A percentile compares a stretch with the other conserved stretches of the same genome.
Conservation (phyloP, 148 eudicot species). For the Camellia lanceoleosa region DNA sequence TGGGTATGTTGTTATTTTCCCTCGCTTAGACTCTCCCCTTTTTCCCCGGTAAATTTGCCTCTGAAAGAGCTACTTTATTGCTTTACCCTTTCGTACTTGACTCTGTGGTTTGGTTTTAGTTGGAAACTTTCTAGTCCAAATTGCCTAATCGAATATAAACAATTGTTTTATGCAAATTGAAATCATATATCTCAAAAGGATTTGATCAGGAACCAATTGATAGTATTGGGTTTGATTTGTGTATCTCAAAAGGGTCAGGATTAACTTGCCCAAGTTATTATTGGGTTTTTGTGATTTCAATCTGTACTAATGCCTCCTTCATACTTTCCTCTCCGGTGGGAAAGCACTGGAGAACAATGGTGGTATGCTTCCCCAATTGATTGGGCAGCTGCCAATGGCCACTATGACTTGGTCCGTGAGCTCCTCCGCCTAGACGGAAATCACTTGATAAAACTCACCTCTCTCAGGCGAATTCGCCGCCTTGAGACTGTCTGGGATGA, state of each 20-base stretch:
- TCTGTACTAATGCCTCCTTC: slow-evolving; percentile 34
- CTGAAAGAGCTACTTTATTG: not conserved
- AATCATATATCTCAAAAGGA: no score
- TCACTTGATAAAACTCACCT: slow-evolving; percentile 74
- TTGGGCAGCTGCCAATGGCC: slow-evolving; percentile 96
- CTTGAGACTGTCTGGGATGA: slow-evolving; percentile 95
- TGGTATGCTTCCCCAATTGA: slow-evolving; percentile 98
- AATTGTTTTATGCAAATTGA: no score
- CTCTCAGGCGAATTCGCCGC: slow-evolving; percentile 89
- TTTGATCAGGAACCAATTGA: not conserved
- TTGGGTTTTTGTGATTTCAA: not conserved
- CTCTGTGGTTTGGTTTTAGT: no score
- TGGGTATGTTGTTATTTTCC: not conserved
- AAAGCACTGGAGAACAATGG: slow-evolving; percentile 99
- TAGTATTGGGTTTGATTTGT: not conserved
- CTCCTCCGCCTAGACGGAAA: slow-evolving; percentile 84
- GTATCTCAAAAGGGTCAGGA: slow-evolving; percentile 4
- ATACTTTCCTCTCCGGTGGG: slow-evolving; percentile 83
- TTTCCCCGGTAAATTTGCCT: slow-evolving; percentile 5
- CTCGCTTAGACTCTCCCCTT: not conserved
- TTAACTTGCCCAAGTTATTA: not conserved
- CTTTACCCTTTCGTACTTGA: no score
- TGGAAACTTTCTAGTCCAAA: no score
- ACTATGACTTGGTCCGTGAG: slow-evolving; percentile 79
- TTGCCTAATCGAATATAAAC: no score